These are phyloP conservation scores for Nicotiana otophora DNA, from an alignment of 257 asterid species.

Conservation along the genomic window DNA sequence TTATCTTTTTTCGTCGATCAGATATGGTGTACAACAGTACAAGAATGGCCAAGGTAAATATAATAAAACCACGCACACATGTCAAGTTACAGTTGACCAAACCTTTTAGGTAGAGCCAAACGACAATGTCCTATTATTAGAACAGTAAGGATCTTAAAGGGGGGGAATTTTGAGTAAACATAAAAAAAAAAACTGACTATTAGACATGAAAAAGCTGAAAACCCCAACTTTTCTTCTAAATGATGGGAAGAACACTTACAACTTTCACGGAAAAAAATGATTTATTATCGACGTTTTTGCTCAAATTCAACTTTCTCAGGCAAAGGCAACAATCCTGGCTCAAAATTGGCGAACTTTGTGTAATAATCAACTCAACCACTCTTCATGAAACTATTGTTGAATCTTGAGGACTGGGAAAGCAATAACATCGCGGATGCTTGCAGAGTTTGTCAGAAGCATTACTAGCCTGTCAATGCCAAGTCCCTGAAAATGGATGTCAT, in stretches of 20 bases:
- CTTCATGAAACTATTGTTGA: conserved; percentile 29
- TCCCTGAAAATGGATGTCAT: conserved; percentile 45
- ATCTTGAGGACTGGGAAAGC: conserved; percentile 89
- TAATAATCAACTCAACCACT: background rate
- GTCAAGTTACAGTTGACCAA: background rate
- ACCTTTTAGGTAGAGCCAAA: too few species aligned
- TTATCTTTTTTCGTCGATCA: background rate
- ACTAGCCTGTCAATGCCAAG: conserved; percentile 94
- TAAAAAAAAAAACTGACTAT: background rate
- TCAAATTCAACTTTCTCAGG: background rate
- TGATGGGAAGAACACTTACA: background rate
- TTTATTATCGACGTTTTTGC: background rate
- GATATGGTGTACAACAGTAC: background rate
- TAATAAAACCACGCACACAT: background rate
- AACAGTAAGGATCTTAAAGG: background rate
- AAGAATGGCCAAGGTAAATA: background rate
- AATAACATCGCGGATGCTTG: conserved; percentile 85
- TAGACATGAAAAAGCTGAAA: background rate
- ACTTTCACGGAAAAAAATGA: background rate
- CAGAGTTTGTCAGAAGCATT: conserved; percentile 77
- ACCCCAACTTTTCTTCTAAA: background rate
- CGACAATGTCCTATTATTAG: background rate
- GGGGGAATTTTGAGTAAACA: background rate
- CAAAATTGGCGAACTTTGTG: conserved; percentile 3
- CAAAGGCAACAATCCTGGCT: background rate